Base-by-base conservation (phyloP, 2,329 filamentous ascomycete genomes). In the Xylaria sp. region DNA sequence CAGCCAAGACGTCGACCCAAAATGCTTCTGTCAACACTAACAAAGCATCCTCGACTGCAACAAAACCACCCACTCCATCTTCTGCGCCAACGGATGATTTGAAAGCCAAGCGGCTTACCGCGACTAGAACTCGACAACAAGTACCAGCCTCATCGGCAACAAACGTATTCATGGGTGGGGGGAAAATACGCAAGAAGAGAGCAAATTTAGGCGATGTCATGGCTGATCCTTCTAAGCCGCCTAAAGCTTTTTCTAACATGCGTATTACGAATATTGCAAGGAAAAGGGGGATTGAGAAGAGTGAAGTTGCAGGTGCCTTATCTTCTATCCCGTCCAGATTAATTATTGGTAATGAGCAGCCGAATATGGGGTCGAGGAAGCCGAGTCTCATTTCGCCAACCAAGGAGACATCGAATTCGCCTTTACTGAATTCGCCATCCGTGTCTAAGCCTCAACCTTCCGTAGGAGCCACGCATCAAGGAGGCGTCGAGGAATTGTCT, bases 111-210 rank as follows among this genome's bases (percentile, higher is more conserved):
- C 66, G 60, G 48, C 68, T 71, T 20, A 78, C 72, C 32, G 76
- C 75, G 32, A 75, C 75, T 48, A 74, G 73, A 59, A 76, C 65
- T 48, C 68, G 65, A 34, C 73, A 63, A 46, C 60, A 63, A 46
- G 58, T 66, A 55, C 69, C 61, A 46, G 64, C 60, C 48, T 39
- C 62, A 28, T 64, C 56, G 30, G 58, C 28, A 8, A 70, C 64
- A 15, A 87, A 87, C 65, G 80, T 87, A 0, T 87, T 87, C 56
- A 69, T 75, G 7, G 78, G 78, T 10, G 84, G 85, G 1, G 84
- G 78, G 65, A 75, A 71, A 30, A 23, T 23, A 36, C 76, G 72
- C 34, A 84, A 81, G 68, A 72, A 73, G 23, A 78, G 81, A 15
- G 50, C 63, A 1, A 80, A 70, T 13, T 74, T 87, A 3, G 73